Evolutionary conservation across 768 basidiomycete species (phyloP), one percentile per base, ranked within the genome.

Genomic region (Favolaschia claudopus): DNA sequence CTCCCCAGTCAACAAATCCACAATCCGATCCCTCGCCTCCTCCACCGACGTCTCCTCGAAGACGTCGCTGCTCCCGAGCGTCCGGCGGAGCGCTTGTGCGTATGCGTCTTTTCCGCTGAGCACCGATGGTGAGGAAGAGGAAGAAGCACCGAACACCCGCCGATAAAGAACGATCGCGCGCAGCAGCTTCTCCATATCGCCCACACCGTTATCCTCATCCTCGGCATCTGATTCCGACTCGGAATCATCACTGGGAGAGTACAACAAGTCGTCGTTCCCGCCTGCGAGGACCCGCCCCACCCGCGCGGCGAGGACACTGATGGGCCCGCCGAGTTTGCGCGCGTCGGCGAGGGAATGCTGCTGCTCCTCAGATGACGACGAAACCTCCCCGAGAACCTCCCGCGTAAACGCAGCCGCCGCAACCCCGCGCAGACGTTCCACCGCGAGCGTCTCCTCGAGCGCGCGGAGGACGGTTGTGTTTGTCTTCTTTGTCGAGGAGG

Each of bases 11-110:
- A 92, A 78, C 78, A 88, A 77, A 74, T 93, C 92, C 44, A 92
- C 89, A 32, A 86, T 87, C n/a, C 80, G 74, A 71, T 93, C 92
- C 55, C 87, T 79, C 43, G 90, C 91, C 58, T 92, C 90, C 70
- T 93, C 91, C 50, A 92, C 70, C 25, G 71, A 70, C n/a, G 51
- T 71, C 31, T 68, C 73, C 63, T 83, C 81, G 65, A 78, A 82
- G 52, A 71, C 77, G 52, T 52, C 58, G 45, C 79, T 68, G 67
- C 68, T 75, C 14, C 87, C 91, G 34, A 93, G 75, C 31, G 79
- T 81, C 14, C 78, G 76, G 58, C 87, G 76, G 50, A 93, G 70
- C 39, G 76, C 73, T 40, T 72, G 37, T 39, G 55, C 48, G 48
- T 48, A 55, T 28, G 55, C 33, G 62, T 45, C 24, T 33, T 70